Evolutionary conservation across 352 stramenopile species (phyloP).

Genomic region (Pythium brassicae): DNA sequence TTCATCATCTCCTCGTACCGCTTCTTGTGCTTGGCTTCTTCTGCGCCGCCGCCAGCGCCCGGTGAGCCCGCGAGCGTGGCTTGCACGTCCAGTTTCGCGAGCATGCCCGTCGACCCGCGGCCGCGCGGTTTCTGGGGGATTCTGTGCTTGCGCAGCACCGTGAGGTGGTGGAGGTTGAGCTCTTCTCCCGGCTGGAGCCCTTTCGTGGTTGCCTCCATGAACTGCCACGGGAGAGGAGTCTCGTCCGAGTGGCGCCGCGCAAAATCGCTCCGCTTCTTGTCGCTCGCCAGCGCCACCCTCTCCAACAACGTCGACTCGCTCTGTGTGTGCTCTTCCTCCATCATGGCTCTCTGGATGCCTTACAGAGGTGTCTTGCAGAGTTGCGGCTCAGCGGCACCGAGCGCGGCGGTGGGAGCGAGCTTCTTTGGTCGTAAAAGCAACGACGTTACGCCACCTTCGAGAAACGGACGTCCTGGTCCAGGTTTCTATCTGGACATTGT

Average conservation of each 20-base stretch:
- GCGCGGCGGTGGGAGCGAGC: no score
- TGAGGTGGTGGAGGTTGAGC: not conserved
- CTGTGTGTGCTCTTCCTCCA: no score
- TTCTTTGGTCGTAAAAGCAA: no score
- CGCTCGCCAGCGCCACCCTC: not conserved
- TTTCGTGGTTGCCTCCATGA: no score
- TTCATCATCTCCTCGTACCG: conserved; percentile 20
- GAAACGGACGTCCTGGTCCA: no score
- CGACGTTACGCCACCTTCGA: no score
- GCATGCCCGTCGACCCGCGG: not conserved
- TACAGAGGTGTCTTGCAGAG: no score
- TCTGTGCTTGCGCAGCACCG: conserved; percentile 1
- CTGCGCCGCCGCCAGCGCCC: not conserved
- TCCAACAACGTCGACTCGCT: no score
- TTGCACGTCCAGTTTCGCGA: not conserved
- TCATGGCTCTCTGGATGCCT: no score
- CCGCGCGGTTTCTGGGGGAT: not conserved
- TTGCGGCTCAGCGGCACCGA: no score
- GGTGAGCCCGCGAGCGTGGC: not conserved
- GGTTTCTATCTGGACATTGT: no score
- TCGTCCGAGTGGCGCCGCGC: not conserved
- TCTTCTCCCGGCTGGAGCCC: no score
- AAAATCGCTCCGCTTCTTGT: not conserved
- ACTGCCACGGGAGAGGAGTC: not conserved
- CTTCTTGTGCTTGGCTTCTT: not conserved